Conservation (phyloP, 208 protist genomes). For the Lotmaria passim region DNA sequence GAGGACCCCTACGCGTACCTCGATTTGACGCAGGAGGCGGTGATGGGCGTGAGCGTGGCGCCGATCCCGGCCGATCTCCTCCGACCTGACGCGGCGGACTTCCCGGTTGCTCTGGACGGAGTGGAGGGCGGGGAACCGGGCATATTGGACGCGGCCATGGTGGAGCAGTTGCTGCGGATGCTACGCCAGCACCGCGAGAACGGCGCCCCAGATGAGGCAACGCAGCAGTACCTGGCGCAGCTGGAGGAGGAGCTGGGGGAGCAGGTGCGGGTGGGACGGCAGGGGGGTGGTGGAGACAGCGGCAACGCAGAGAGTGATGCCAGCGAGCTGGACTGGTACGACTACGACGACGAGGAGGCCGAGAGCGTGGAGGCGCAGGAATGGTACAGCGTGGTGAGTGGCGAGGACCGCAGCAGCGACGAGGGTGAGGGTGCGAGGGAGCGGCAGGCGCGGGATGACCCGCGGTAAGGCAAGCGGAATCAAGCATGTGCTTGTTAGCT, state of each 20-base stretch:
- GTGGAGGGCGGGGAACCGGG: constrained; percentile 1
- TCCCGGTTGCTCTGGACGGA: constrained; percentile 5
- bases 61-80: constrained; percentile 62
- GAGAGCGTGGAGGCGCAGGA: constrained; percentile 24
- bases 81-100: constrained; percentile 32
- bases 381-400: constrained; percentile 37
- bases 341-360: constrained; percentile 23
- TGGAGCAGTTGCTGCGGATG: constrained; percentile 29
- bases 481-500: background rate
- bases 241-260: constrained; percentile 15
- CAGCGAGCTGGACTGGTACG: background rate
- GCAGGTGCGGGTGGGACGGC: background rate
- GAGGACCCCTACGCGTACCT: constrained; percentile 27
- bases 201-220: constrained; percentile 5
- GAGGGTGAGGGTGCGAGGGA: background rate
- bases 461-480: background rate
- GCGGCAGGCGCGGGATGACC: background rate
- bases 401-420: constrained; percentile 2
- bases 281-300: background rate
- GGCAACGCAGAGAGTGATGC: background rate
- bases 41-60: constrained; percentile 45
- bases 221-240: constrained; percentile 16
- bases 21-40: constrained; percentile 39
- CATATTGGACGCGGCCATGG: constrained; percentile 9
- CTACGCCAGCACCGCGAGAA: constrained; percentile 18